Percentiles rank a stretch among this genome's conserved stretches.
Conservation (phyloP, 2,329 filamentous ascomycete genomes). For the Rugonectria rugulosa region DNA sequence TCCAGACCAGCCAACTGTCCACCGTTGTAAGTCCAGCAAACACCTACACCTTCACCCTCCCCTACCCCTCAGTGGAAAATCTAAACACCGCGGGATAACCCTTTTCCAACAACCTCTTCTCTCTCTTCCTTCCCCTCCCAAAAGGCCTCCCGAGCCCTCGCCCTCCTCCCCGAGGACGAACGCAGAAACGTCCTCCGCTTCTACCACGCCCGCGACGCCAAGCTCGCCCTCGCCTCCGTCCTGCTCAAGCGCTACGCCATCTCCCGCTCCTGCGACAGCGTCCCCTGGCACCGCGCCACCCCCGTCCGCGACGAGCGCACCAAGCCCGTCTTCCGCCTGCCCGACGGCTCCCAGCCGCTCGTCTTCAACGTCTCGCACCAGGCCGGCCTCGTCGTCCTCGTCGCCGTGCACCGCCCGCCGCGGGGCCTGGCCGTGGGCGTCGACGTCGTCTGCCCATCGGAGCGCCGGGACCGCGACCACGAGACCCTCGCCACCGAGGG, state of each 20-base stretch:
- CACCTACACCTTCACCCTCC: no score
- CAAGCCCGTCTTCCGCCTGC: conserved; percentile 62
- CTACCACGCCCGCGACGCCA: conserved; percentile 74
- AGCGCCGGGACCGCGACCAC: conserved; percentile 70
- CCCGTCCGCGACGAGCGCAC: conserved; percentile 63
- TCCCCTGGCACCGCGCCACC: conserved; percentile 67
- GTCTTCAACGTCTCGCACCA: conserved; percentile 82
- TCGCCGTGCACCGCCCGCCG: conserved; percentile 56
- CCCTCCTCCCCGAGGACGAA: conserved; percentile 62
- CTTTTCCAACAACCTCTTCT: neutral
- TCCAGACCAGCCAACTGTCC: conserved; percentile 56
- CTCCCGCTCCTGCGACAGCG: conserved; percentile 60
- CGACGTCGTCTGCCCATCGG: conserved; percentile 78
- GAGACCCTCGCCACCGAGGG: conserved; percentile 64
- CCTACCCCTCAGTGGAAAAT: no score
- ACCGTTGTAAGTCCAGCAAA: conserved; percentile 48
- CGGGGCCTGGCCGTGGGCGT: conserved; percentile 65
- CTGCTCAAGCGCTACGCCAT: conserved; percentile 78
- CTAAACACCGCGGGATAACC: no score
- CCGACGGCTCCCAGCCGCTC: conserved; percentile 56
- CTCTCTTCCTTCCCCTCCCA: neutral
- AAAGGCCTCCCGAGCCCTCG: conserved; percentile 62
- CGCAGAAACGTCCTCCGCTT: conserved; percentile 65
- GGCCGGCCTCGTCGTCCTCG: conserved; percentile 74
- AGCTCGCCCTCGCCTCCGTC: conserved; percentile 75